Conservation (phyloP, 2,329 filamentous ascomycete species). For the Diaporthe batatas region DNA sequence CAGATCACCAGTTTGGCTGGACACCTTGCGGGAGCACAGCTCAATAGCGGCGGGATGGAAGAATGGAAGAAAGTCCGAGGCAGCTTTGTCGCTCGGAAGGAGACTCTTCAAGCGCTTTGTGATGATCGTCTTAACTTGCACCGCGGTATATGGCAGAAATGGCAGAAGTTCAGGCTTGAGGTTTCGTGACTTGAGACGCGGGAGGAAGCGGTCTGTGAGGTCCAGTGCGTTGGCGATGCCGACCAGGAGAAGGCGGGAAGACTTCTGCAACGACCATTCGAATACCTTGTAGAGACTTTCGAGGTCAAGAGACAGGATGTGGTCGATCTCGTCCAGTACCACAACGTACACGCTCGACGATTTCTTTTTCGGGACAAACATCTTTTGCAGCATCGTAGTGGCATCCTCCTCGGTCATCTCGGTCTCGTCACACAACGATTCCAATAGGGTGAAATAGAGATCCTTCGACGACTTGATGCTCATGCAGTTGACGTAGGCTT, state of each 20-base stretch:
- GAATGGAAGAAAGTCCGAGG: slow-evolving; percentile 79
- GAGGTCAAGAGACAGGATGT: slow-evolving; percentile 88
- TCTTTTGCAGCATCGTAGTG: slow-evolving; percentile 74
- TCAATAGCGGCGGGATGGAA: slow-evolving; percentile 94
- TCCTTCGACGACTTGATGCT: slow-evolving; percentile 91
- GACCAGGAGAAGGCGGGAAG: slow-evolving; percentile 84
- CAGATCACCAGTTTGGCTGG: slow-evolving; percentile 92
- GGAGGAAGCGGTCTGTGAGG: slow-evolving; percentile 93
- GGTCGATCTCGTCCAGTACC: slow-evolving; percentile 94
- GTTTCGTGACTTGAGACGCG: slow-evolving; percentile 91
- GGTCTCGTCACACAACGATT: slow-evolving; percentile 72
- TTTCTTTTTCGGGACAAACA: slow-evolving; percentile 76
- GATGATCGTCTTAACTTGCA: slow-evolving; percentile 90
- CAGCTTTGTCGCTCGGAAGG: slow-evolving; percentile 68
- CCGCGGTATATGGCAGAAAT: slow-evolving; percentile 91
- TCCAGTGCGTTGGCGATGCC: slow-evolving; percentile 98
- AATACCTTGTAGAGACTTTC: slow-evolving; percentile 95
- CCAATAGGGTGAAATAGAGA: slow-evolving; percentile 83
- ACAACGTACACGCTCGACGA: slow-evolving; percentile 78
- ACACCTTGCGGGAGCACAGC: slow-evolving; percentile 93
- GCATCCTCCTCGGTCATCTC: slow-evolving; percentile 76
- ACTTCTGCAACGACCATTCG: slow-evolving; percentile 90
- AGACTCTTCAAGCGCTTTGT: slow-evolving; percentile 84
- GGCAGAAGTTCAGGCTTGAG: slow-evolving; percentile 90
- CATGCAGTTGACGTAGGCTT: slow-evolving; percentile 95